phyloP scores from a whole-genome alignment of 2,329 filamentous ascomycete species.

The Sporothrix brunneoviolacea region DNA sequence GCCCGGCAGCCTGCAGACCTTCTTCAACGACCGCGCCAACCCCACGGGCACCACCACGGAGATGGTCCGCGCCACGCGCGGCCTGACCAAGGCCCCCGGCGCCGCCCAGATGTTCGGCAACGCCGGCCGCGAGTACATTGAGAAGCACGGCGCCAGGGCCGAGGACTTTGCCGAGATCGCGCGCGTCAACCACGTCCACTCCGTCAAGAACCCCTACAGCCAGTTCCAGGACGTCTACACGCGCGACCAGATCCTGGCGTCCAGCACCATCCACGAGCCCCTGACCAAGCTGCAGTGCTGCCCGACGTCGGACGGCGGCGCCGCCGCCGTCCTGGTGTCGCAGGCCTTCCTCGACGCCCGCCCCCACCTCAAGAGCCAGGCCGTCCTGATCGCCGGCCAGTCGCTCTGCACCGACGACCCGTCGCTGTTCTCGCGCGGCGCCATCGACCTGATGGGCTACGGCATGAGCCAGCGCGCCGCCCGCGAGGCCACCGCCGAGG shows the following conservation, averaged over 20 bases:
- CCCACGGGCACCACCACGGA: conserved; percentile 64
- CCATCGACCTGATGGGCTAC: conserved; percentile 86
- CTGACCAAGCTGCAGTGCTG: conserved; percentile 98
- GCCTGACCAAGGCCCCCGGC: conserved; percentile 72
- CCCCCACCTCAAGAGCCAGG: conserved; percentile 73
- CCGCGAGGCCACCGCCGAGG: conserved; percentile 64
- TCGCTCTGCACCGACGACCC: conserved; percentile 78
- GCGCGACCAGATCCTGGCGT: conserved; percentile 68
- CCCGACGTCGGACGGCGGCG: conserved; percentile 88
- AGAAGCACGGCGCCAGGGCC: conserved; percentile 76
- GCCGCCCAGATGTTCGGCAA: conserved; percentile 95
- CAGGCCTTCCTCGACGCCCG: conserved; percentile 80
- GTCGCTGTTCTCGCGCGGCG: conserved; percentile 66
- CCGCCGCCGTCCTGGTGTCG: conserved; percentile 82
- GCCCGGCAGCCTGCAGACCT: conserved; percentile 73
- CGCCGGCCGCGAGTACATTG: conserved; percentile 88
- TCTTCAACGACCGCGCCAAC: conserved; percentile 79
- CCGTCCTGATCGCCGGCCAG: conserved; percentile 86
- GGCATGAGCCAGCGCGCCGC: conserved; percentile 74
- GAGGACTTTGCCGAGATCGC: conserved; percentile 94
- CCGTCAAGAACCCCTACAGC: conserved; percentile 89
- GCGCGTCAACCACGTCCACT: conserved; percentile 88
- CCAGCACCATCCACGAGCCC: conserved; percentile 74
- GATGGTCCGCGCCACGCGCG: conserved; percentile 80
- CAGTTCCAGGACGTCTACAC: conserved; percentile 93